phyloP scores from a whole-genome alignment of 139 green algal species.

The Chlamydomonas asymmetrica region DNA sequence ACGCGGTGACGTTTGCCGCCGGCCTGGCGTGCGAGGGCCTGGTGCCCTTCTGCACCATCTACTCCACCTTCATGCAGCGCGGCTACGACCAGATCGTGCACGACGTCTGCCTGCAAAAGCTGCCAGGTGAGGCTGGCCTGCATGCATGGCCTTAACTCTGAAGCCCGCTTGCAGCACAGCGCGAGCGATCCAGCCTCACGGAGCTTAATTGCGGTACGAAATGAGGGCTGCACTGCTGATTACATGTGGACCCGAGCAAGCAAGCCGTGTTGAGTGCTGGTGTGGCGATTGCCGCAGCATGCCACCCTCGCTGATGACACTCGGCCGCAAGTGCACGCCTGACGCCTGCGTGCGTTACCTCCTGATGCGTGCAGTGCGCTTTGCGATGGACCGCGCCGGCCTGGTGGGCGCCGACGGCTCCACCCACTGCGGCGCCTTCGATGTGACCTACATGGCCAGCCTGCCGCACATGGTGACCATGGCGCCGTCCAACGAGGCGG shows the following conservation, averaged over 20 bases:
- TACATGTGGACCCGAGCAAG: too few relatives aligned
- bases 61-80: constrained; percentile 98
- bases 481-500: constrained; percentile 93
- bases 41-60: constrained; percentile 94
- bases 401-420: constrained; percentile 96
- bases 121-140: constrained; percentile 71
- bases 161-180: too few relatives aligned
- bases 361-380: constrained; percentile 79
- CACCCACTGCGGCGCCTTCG: constrained; percentile 94
- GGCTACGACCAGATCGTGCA: constrained; percentile 98
- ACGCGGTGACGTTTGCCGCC: constrained; percentile 95
- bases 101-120: constrained; percentile 95
- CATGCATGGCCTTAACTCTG: too few relatives aligned
- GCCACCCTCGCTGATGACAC: too few relatives aligned
- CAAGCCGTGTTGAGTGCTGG: too few relatives aligned
- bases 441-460: constrained; percentile 95
- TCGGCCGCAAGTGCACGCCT: too few relatives aligned
- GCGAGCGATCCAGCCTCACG: too few relatives aligned
- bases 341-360: too few relatives aligned
- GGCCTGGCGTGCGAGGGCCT: constrained; percentile 95
- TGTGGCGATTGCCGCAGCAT: too few relatives aligned
- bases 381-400: constrained; percentile 97
- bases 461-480: constrained; percentile 97
- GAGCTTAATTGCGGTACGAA: too few relatives aligned
- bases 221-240: too few relatives aligned